Percentiles rank a stretch among this genome's conserved stretches.
Evolutionary conservation across 2,329 filamentous ascomycete genomes (phyloP).

Genomic region (Escovopsis sp.): DNA sequence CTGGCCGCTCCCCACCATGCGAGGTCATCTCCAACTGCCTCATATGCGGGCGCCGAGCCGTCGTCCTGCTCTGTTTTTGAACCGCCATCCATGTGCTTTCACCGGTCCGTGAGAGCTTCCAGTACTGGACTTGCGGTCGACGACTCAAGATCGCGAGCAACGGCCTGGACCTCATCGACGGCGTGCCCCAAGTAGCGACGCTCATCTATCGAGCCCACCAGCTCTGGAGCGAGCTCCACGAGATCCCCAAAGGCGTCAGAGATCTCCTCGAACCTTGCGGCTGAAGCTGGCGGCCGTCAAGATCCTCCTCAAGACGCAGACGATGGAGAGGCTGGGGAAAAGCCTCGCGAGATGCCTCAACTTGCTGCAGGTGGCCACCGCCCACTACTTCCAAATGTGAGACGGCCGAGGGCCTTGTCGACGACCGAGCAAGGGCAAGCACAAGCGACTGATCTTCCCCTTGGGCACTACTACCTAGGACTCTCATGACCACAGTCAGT

Average conservation of each 20-base stretch:
- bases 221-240: slow-evolving; percentile 12
- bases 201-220: slow-evolving; percentile 8
- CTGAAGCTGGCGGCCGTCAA: slow-evolving; percentile 9
- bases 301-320: slow-evolving; percentile 9
- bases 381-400: slow-evolving; percentile 9
- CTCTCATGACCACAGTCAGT: too few species aligned
- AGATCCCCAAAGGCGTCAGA: slow-evolving; percentile 10
- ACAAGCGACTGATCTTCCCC: too few species aligned
- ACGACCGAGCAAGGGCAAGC: too few species aligned
- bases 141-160: slow-evolving; percentile 8
- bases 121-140: too few species aligned
- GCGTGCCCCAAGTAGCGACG: slow-evolving; percentile 9
- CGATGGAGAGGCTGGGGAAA: slow-evolving; percentile 6
- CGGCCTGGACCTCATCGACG: slow-evolving; percentile 12
- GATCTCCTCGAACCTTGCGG: slow-evolving; percentile 8
- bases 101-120: too few species aligned
- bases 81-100: too few species aligned
- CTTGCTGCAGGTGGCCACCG: slow-evolving; percentile 8
- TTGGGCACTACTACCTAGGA: too few species aligned
- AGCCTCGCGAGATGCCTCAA: slow-evolving; percentile 7
- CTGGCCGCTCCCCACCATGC: too few species aligned
- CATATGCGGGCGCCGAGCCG: too few species aligned
- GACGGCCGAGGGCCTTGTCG: too few species aligned
- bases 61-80: too few species aligned
- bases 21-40: too few species aligned